Percentiles rank a stretch among this genome's conserved stretches.
phyloP scores from a whole-genome alignment of 2,329 filamentous ascomycete genomes.

The Sclerotinia sclerotiorum region DNA sequence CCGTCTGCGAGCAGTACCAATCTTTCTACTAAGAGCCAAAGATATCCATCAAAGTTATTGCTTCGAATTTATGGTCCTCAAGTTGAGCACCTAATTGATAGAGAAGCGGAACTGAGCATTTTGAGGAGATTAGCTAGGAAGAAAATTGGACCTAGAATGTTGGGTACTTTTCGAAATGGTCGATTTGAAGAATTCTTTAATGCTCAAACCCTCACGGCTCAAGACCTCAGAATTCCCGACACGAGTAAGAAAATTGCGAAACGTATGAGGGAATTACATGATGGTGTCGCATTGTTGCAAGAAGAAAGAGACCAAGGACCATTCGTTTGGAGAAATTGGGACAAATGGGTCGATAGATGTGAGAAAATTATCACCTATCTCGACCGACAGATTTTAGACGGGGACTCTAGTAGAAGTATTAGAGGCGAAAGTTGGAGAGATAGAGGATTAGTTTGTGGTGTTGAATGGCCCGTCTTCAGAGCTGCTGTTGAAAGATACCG shows the following conservation, averaged over 20 bases:
- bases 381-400: slow-evolving; percentile 54
- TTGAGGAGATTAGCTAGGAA: slow-evolving; percentile 83
- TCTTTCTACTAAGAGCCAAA: slow-evolving; percentile 39
- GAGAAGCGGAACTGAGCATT: slow-evolving; percentile 85
- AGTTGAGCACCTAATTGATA: slow-evolving; percentile 92
- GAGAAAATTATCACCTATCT: slow-evolving; percentile 53
- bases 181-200: slow-evolving; percentile 95
- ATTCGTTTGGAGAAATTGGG: slow-evolving; percentile 89
- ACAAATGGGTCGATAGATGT: slow-evolving; percentile 61
- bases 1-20: slow-evolving; percentile 34
- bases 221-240: slow-evolving; percentile 74
- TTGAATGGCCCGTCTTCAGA: slow-evolving; percentile 78
- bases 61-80: slow-evolving; percentile 93
- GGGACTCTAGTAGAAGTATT: slow-evolving; percentile 38
- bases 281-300: slow-evolving; percentile 82
- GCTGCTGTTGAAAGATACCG: slow-evolving; percentile 75
- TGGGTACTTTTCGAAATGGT: slow-evolving; percentile 92
- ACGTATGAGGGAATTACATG: slow-evolving; percentile 93
- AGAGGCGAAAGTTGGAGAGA: slow-evolving; percentile 59
- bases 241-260: slow-evolving; percentile 94
- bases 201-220: slow-evolving; percentile 73
- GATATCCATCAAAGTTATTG: slow-evolving; percentile 63
- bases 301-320: slow-evolving; percentile 77
- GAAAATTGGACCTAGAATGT: slow-evolving; percentile 85
- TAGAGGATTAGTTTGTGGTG: slow-evolving; percentile 76